Percentiles rank a stretch among this genome's conserved stretches.
Evolutionary conservation across 176 grass and related monocot species (phyloP).

Genomic region (Puccinellia tenuiflora): DNA sequence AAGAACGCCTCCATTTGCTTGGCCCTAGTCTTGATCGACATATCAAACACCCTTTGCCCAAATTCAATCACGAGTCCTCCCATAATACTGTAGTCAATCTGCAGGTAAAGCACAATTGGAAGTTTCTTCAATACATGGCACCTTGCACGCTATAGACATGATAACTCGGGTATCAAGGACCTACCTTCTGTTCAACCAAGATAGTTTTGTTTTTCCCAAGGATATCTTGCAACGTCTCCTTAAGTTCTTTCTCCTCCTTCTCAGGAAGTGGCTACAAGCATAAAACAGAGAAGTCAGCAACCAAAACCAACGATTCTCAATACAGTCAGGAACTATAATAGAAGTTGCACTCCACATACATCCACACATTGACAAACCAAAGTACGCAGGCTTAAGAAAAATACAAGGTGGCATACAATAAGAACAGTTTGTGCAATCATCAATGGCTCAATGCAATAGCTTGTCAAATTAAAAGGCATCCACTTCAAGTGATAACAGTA

Average conservation of each 20-base stretch:
- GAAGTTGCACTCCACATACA: background rate
- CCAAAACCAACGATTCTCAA: background rate
- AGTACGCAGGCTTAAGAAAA: background rate
- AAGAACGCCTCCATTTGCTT: constrained; percentile 93
- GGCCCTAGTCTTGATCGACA: constrained; percentile 89
- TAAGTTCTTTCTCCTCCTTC: constrained; percentile 88
- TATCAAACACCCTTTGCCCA: constrained; percentile 70
- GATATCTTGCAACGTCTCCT: constrained; percentile 64
- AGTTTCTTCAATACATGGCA: background rate
- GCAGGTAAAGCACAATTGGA: background rate
- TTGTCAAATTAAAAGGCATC: background rate
- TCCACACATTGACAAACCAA: background rate
- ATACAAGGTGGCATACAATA: background rate
- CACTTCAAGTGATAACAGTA: background rate
- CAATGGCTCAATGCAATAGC: background rate
- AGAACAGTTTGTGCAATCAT: background rate
- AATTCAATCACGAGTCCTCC: constrained; percentile 91
- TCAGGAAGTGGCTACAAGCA: constrained; percentile 62
- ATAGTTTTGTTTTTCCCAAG: constrained; percentile 74
- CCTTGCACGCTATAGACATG: background rate
- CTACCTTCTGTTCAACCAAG: constrained; percentile 89
- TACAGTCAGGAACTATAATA: background rate
- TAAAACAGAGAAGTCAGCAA: constrained; percentile 6
- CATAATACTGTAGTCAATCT: constrained; percentile 88
- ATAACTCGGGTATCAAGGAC: background rate